Percentiles rank a stretch among this genome's conserved stretches.
Conservation (phyloP, 306 rosid species). For the Pachyrhizus erosus region DNA sequence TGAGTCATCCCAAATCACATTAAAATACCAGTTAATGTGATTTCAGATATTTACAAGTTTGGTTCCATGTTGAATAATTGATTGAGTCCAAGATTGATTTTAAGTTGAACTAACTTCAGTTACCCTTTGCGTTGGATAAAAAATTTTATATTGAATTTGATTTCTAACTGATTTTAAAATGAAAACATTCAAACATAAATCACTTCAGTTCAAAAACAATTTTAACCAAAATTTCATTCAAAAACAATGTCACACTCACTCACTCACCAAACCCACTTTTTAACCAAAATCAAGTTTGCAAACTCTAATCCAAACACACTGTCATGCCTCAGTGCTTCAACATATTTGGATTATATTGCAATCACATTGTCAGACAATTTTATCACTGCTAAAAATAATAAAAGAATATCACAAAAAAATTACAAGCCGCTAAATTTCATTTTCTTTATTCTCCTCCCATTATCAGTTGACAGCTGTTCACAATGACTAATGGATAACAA, state of each 20-base stretch:
- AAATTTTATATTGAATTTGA: background rate
- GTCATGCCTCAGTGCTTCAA: background rate
- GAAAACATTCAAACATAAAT: background rate
- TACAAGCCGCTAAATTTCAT: background rate
- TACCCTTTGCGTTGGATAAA: background rate
- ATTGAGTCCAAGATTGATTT: too few species aligned
- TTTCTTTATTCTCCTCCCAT: background rate
- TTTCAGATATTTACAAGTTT: background rate
- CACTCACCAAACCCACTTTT: background rate
- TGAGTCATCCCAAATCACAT: background rate
- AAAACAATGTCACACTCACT: background rate
- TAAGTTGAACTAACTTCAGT: background rate
- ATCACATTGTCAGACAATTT: background rate
- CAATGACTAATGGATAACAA: constrained; percentile 4
- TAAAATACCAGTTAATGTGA: background rate
- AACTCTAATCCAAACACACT: background rate
- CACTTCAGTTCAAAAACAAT: background rate
- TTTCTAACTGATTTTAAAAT: background rate
- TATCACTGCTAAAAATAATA: background rate
- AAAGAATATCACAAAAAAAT: background rate
- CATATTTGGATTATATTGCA: constrained; percentile 1
- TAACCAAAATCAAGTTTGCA: background rate
- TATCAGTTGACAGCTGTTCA: background rate
- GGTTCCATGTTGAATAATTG: background rate
- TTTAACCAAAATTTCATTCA: background rate